Conservation (phyloP, 2,329 filamentous ascomycete genomes). For the Paecilomyces sp. region DNA sequence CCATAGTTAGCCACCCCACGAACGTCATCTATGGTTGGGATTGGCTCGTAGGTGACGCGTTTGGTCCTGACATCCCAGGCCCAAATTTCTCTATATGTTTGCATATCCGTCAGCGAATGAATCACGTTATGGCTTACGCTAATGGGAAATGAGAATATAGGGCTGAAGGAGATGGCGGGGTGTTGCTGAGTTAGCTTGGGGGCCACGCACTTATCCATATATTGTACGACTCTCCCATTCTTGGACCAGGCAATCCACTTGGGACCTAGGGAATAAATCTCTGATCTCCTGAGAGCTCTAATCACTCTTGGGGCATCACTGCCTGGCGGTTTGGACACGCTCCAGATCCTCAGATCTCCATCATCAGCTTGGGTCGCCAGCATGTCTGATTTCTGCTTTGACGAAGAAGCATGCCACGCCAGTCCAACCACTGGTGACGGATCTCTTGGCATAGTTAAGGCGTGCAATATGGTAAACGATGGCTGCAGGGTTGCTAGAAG, state of each 20-base stretch:
- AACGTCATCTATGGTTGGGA: conserved; percentile 77
- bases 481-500: conserved; percentile 84
- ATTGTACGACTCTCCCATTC: conserved; percentile 92
- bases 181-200: not conserved
- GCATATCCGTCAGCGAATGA: not conserved
- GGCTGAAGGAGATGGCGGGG: conserved; percentile 1
- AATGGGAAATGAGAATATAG: not conserved
- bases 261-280: conserved; percentile 64
- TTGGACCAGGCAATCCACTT: conserved; percentile 99
- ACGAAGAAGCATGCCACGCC: conserved; percentile 93
- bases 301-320: conserved; percentile 79
- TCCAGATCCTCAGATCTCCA: conserved; percentile 93
- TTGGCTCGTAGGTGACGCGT: conserved; percentile 80
- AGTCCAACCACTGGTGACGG: conserved; percentile 83
- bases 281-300: conserved; percentile 72
- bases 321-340: conserved; percentile 72
- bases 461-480: conserved; percentile 89
- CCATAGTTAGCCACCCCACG: conserved; percentile 82
- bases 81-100: conserved; percentile 63
- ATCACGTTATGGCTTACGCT: not conserved
- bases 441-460: conserved; percentile 71
- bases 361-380: conserved; percentile 86
- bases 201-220: conserved; percentile 70
- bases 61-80: conserved; percentile 99
- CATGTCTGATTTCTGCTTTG: conserved; percentile 97